Base-by-base conservation (phyloP, 441 rosid species). In the Arabidopsis hybrid region DNA sequence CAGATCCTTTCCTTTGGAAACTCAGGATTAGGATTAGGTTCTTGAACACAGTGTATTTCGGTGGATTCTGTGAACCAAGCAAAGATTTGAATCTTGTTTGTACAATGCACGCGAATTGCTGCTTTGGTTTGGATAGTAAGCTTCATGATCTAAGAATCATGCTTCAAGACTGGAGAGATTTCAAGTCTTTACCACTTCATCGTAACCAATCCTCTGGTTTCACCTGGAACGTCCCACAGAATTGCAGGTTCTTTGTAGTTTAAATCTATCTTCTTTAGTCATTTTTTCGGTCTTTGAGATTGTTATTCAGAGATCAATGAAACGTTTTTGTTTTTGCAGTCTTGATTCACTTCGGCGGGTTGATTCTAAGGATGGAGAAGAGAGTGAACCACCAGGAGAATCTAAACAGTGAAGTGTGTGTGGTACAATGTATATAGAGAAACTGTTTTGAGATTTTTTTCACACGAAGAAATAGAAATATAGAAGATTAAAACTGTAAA, bases 41-140 rank as follows among this genome's bases (percentile, higher is more conserved):
- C 83, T 80, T 92, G 82, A 87, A 86, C 79, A 90, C 96, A 3
- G 80, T 76, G 10, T 90, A 80, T 72, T 92, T 87, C 67, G 97
- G 97, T 31, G 97, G 97, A 66, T 79, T 92, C 17, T 92, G 95
- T 81, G 97, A 92, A 71, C 95, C 91, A 13, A 90, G 96, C 80
- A 84, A 76, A 74, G 89, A 92, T 83, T 57, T 90, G 69, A 90
- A 85, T 73, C 65, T 75, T 69, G 97, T 88, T 65, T 82, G 90
- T 73, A 92, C 97, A 8, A 92, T 92, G 96, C 97, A 92, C 40
- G 91, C 90, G 13, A 92, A 92, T 81, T 92, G 95, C 73, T 92
- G 96, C 75, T 70, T 58, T 17, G 97, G 97, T 68, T 65, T 92
- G 87, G 87, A 83, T 8, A 87, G 81, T 79, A 92, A 92, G 83